phyloP scores from a whole-genome alignment of 1,284 basidiomycete species.

The Lentinula novae-zelandiae region DNA sequence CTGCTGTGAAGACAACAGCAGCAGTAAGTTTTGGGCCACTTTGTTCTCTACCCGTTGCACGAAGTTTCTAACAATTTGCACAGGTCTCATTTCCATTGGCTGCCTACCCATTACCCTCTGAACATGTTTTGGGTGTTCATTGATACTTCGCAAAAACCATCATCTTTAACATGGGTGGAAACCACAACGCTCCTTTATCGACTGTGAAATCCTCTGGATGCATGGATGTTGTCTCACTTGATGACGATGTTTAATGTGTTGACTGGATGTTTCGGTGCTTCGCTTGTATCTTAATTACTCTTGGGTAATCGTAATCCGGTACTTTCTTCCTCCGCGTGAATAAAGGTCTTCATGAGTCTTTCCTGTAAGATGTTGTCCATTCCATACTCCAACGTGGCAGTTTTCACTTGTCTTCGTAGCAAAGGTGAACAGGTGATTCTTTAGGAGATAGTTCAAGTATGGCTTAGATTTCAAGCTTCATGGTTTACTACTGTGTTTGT shows the following conservation, averaged over 20 bases:
- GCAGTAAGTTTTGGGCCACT: conserved; percentile 16
- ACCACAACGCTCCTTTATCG: neutral
- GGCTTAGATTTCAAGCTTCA: too few relatives aligned
- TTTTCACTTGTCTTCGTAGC: too few relatives aligned
- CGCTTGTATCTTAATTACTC: neutral
- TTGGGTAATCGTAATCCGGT: neutral
- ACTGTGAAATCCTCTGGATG: neutral
- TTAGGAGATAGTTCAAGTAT: too few relatives aligned
- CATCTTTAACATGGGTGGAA: neutral
- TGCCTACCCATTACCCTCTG: conserved; percentile 24
- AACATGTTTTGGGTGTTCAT: neutral
- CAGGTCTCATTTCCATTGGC: conserved; percentile 15
- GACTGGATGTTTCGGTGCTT: neutral
- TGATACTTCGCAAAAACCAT: neutral
- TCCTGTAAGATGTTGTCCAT: too few relatives aligned
- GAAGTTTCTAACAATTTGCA: neutral
- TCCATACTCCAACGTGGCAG: too few relatives aligned
- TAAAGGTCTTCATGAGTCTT: too few relatives aligned
- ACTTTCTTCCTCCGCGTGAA: too few relatives aligned
- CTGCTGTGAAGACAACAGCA: conserved; percentile 26
- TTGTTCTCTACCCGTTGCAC: neutral
- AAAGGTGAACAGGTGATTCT: too few relatives aligned
- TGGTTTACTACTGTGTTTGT: too few relatives aligned
- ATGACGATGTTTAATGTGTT: too few relatives aligned
- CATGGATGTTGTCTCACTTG: neutral